Base-by-base conservation (phyloP, 2,329 filamentous ascomycete genomes). In the Graphium sp. region DNA sequence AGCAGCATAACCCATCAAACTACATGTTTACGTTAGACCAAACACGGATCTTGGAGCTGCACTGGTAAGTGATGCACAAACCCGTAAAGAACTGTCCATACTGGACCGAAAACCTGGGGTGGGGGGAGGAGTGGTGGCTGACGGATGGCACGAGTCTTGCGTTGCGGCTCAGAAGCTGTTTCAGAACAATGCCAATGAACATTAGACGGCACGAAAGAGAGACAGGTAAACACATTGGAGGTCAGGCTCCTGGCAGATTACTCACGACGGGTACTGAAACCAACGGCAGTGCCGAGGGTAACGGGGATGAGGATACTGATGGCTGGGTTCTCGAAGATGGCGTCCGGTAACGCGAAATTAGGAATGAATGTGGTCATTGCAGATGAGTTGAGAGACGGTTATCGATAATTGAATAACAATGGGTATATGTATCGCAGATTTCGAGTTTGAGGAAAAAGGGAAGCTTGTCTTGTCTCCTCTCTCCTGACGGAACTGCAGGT, bases 1-100 rank as follows among this genome's bases (percentile, higher is more conserved):
- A 20, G 83, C 75, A 14, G 82, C 77, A 50, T 89, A 94, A 34
- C 87, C 87, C 82, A 93, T 94, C 13, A 79, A 49, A 2, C 55
- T 59, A 23, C 20, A 12, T 22, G 14, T 3, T 3, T 18, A 20
- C 18, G 8, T 17, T 32, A 18, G 12, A 4, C 17, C 8, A 21
- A n/a, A n/a, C n/a, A n/a, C n/a, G n/a, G n/a, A n/a, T n/a, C n/a
- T n/a, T n/a, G n/a, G n/a, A n/a, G n/a, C n/a, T n/a, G n/a, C n/a
- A n/a, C n/a, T n/a, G n/a, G 13, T 8, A 31, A 31, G 24, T 12
- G 9, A 5, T 8, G 34, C 39, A 30, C n/a, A n/a, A 39, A 57
- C 55, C 65, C 70, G 42, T 78, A 78, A n/a, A 77, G 62, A 19
- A 62, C 32, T 4, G 69, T 76, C 73, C 73, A 78, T 15, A 65